Conservation (phyloP, 176 grass and related monocot genomes). For the Eleusine coracana region DNA sequence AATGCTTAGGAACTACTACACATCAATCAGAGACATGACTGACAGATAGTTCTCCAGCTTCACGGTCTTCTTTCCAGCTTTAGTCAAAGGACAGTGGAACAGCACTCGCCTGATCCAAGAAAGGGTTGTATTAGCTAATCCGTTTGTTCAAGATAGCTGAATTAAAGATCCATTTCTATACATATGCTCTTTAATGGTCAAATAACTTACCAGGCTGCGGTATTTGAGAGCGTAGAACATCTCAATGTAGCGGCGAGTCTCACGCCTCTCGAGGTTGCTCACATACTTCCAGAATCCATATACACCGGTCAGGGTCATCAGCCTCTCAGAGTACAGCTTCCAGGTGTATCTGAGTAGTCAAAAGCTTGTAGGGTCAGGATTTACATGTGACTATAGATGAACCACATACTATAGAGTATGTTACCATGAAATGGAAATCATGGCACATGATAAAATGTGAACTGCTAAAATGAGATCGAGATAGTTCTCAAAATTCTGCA, state of each 20-base stretch:
- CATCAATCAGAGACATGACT: constrained; percentile 18
- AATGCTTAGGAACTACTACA: constrained; percentile 16
- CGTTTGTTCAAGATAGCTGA: not conserved
- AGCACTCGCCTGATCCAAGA: constrained; percentile 44
- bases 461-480: not conserved
- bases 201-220: constrained; percentile 69
- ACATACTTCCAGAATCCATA: constrained; percentile 99
- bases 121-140: not conserved
- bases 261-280: constrained; percentile 88
- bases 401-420: not conserved
- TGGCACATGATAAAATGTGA: not conserved
- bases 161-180: not conserved
- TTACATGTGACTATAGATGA: not conserved
- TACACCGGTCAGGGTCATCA: constrained; percentile 95
- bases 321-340: constrained; percentile 98
- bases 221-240: constrained; percentile 99
- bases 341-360: constrained; percentile 78
- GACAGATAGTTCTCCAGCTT: constrained; percentile 8
- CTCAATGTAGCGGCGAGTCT: constrained; percentile 91
- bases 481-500: not conserved
- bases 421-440: not conserved
- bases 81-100: constrained; percentile 65
- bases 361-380: constrained; percentile 20
- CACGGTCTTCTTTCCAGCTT: not conserved
- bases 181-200: not conserved